Evolutionary conservation across 208 protist genomes (phyloP).

Genomic region (Crithidia sp.): DNA sequence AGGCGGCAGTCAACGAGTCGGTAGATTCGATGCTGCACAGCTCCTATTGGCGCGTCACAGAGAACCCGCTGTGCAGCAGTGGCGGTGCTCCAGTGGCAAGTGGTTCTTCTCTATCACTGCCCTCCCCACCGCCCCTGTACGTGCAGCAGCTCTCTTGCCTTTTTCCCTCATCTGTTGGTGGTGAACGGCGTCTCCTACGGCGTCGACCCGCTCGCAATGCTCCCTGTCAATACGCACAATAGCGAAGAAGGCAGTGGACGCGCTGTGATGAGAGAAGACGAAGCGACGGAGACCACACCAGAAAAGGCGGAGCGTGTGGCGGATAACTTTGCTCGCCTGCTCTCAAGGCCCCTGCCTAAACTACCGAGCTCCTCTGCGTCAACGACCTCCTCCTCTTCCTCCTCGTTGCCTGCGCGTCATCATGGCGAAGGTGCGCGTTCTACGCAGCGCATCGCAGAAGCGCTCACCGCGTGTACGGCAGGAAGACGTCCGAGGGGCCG

Average conservation of each 20-base stretch:
- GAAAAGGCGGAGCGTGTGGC: neutral
- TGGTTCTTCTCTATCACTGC: neutral
- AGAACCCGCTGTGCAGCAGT: conserved; percentile 9
- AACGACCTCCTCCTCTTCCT: neutral
- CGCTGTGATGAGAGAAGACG: neutral
- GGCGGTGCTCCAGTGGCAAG: neutral
- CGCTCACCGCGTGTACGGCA: neutral
- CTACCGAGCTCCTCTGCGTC: conserved; percentile 16
- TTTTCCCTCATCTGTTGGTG: conserved; percentile 44
- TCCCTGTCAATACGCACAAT: neutral
- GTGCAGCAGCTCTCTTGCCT: conserved; percentile 44
- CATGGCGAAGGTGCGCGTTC: neutral
- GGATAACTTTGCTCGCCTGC: conserved; percentile 14
- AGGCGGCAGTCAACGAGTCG: neutral
- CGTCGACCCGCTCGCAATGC: conserved; percentile 45
- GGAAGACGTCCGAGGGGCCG: neutral
- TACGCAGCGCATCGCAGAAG: neutral
- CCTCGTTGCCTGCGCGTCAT: neutral
- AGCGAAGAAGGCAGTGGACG: neutral
- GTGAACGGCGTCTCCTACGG: conserved; percentile 69
- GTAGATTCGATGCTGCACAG: neutral
- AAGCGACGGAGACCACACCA: neutral
- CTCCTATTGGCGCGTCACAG: conserved; percentile 14
- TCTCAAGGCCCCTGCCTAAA: conserved; percentile 18
- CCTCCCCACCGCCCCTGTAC: conserved; percentile 19